phyloP scores from a whole-genome alignment of 805 yeast species.

The Sugiyamaella smithiae region DNA sequence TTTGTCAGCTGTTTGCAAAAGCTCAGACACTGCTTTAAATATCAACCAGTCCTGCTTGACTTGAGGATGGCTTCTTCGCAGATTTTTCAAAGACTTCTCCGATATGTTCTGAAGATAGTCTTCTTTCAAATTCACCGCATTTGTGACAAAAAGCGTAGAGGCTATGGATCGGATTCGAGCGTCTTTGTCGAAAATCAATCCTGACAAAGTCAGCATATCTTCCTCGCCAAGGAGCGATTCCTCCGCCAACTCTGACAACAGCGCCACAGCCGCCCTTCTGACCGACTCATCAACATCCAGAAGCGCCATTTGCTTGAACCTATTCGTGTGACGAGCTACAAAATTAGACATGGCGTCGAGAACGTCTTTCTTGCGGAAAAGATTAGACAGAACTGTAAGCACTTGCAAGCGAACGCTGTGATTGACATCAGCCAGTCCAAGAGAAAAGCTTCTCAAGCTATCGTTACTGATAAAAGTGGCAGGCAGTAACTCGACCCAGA shows the following conservation, averaged over 20 bases:
- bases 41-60: conserved; percentile 19
- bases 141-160: conserved; percentile 44
- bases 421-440: conserved; percentile 75
- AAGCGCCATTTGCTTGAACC: conserved; percentile 61
- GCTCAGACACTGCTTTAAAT: conserved; percentile 17
- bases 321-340: conserved; percentile 65
- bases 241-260: conserved; percentile 54
- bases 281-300: conserved; percentile 57
- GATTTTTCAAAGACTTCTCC: conserved; percentile 9
- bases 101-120: conserved; percentile 5
- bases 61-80: conserved; percentile 15
- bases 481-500: conserved; percentile 70
- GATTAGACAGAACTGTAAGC: conserved; percentile 49
- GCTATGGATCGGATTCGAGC: conserved; percentile 43
- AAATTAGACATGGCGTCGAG: conserved; percentile 73
- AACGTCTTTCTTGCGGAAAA: conserved; percentile 45
- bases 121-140: conserved; percentile 1
- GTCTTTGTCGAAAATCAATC: conserved; percentile 39
- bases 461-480: conserved; percentile 67
- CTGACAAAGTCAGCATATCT: conserved; percentile 47
- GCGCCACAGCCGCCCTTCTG: conserved; percentile 47
- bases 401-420: conserved; percentile 63
- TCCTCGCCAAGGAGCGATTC: conserved; percentile 63
- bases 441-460: conserved; percentile 74
- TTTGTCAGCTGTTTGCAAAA: background rate